phyloP scores from a whole-genome alignment of 83 land plant genomes.

The Isoetes engelmannii region DNA sequence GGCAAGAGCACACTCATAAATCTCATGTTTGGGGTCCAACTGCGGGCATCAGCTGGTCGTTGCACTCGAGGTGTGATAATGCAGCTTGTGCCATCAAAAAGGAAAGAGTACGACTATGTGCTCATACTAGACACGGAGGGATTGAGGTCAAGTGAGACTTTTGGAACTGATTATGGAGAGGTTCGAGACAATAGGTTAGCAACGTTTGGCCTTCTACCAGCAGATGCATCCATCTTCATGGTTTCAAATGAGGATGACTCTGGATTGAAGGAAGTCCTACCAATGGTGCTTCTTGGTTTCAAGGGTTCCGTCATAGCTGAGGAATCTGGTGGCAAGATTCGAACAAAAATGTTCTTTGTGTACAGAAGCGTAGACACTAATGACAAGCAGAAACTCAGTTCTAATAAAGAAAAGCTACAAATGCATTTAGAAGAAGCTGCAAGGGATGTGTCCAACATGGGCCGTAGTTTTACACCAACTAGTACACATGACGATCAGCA shows the following conservation, averaged over 20 bases:
- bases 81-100: slow-evolving; percentile 17
- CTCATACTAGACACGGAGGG: slow-evolving; percentile 19
- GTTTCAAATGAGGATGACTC: slow-evolving; percentile 13
- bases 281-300: slow-evolving; percentile 22
- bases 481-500: background rate
- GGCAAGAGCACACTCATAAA: slow-evolving; percentile 20
- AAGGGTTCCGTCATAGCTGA: slow-evolving; percentile 18
- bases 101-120: slow-evolving; percentile 19
- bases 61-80: slow-evolving; percentile 17
- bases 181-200: slow-evolving; percentile 18
- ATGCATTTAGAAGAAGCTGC: slow-evolving; percentile 11
- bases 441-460: slow-evolving; percentile 3
- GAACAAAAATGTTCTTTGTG: slow-evolving; percentile 18
- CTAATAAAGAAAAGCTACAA: slow-evolving; percentile 16
- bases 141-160: slow-evolving; percentile 6
- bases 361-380: slow-evolving; percentile 22
- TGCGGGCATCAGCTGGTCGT: slow-evolving; percentile 10
- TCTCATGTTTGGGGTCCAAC: slow-evolving; percentile 20
- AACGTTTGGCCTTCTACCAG: slow-evolving; percentile 16
- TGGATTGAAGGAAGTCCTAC: slow-evolving; percentile 17
- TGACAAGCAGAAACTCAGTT: background rate
- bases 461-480: background rate
- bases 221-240: slow-evolving; percentile 19
- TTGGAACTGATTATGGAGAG: background rate
- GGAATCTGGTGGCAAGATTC: slow-evolving; percentile 2